phyloP scores from a whole-genome alignment of 73 alveolate species.

The Uronychia setigera region DNA sequence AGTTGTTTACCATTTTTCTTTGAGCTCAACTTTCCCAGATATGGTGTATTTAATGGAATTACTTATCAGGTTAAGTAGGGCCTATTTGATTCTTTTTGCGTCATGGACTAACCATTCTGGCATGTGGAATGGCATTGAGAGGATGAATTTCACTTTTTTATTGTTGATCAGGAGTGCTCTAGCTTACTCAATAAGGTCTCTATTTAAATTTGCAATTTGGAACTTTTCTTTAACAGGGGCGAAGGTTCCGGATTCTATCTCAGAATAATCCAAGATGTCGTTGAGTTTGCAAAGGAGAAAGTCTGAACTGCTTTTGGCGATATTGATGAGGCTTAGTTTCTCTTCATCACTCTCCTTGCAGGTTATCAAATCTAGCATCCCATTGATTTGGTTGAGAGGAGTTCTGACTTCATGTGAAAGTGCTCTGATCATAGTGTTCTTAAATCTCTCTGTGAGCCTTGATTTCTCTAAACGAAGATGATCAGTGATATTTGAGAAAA shows the following conservation, averaged over 20 bases:
- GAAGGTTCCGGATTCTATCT: background rate
- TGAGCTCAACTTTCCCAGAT: too few relatives aligned
- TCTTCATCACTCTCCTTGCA: too few relatives aligned
- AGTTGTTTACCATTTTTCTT: too few relatives aligned
- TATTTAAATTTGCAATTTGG: background rate
- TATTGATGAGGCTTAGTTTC: background rate
- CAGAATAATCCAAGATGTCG: background rate
- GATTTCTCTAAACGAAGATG: background rate
- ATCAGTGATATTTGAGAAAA: background rate
- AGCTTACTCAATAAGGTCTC: too few relatives aligned
- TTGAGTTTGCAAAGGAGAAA: background rate
- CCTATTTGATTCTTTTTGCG: too few relatives aligned
- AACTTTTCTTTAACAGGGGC: background rate
- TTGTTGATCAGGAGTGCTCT: too few relatives aligned
- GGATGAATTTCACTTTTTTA: too few relatives aligned
- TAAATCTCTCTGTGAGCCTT: background rate
- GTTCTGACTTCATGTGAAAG: background rate
- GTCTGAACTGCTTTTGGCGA: background rate
- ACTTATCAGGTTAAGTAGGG: too few relatives aligned
- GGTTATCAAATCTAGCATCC: too few relatives aligned
- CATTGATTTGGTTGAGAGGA: background rate
- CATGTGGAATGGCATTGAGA: too few relatives aligned
- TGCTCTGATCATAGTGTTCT: background rate
- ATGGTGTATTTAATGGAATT: too few relatives aligned
- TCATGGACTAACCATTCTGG: too few relatives aligned